Base-by-base conservation (phyloP, 2,329 filamentous ascomycete species). In the Monosporascus sp. region DNA sequence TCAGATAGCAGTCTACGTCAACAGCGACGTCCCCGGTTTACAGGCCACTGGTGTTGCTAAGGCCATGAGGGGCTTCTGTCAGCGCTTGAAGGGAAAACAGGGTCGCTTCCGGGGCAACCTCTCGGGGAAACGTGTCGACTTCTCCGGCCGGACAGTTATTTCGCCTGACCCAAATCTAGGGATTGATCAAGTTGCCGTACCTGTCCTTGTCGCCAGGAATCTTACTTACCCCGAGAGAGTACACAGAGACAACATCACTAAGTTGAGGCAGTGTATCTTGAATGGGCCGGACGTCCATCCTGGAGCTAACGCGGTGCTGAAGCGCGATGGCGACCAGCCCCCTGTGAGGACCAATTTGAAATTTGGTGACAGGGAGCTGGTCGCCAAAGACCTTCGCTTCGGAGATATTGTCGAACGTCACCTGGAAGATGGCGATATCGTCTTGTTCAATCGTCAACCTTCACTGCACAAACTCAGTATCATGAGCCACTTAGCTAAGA, bases 391-490 rank as follows among this genome's bases (percentile, higher is more conserved):
- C 45, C 79, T 99, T 22, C 79, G 84, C 48, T 82, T 89, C 63
- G 94, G 94, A 15, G 94, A 99, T 68, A 77, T 93, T 37, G 93
- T 99, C 5, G 92, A 99, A 67, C 86, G 94, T 31, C 94, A 99
- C 74, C 80, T 99, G 2, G 90, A 96, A 67, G 93, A 99, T 65
- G 89, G 90, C 48, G 94, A 99, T 68, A 88, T 97, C 60, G 93
- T 97, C 1, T 82, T 99, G 1, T 99, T 99, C 80, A 99, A 99
- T 68, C 90, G 94, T 56, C 94, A 99, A 66, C 94, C 94, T 0
- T 99, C 94, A 1, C 81, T 99, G 8, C 94, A 99, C 79, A 99
- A 97, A 71, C 87, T 99, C 59, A 96, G 90, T 84, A 99, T 99
- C 70, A 91, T 99, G 74, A 93, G 89, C 66, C 94, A 99, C 75